Base-by-base conservation (phyloP, 768 basidiomycete species). In the Podaxis carcinomalis region DNA sequence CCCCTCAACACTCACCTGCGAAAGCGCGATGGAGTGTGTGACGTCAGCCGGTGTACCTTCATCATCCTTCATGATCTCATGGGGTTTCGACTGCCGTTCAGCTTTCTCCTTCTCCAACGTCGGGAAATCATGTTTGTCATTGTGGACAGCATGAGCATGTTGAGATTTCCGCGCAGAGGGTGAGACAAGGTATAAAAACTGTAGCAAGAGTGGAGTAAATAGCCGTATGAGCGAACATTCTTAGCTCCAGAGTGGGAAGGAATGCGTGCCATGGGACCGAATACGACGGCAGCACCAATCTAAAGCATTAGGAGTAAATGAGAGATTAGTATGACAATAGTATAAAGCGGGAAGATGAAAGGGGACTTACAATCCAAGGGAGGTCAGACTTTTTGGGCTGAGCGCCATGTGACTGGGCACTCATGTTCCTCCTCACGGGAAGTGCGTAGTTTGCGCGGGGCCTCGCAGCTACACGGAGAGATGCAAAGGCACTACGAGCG, bases 141-240 rank as follows among this genome's bases (percentile, higher is more conserved):
- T 63, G 65, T 78, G 77, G 25, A 68, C 70, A 57, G 64, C 58
- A 42, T 66, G 68, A 63, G 21, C 57, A 25, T 69, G 68, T 10
- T 67, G 64, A 51, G 68, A 66, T 64, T 77, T 76, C 57, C 74
- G 71, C 14, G 75, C 75, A 36, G 75, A 72, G 4, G 78, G 78
- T 5, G 78, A 79, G 39, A 77, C 19, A 51, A 79, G 73, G 68
- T 77, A 79, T 32, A 79, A 70, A 57, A 79, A 70, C 75, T 79
- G 60, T 36, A 27, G 13, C 46, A 40, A 57, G 27, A 7, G 56
- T 39, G 56, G 42, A 62, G 59, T 57, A 50, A 62, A 44, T 56
- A 57, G 42, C 56, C 11, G 16, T 21, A 56, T 58, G 46, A 62
- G 51, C 51, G 58, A 49, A 61, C 13, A 10, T 23, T 13, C 36